A percentile compares a stretch with the other conserved stretches of the same genome.
These are phyloP conservation scores for Scytalidium lignicola DNA, from an alignment of 2,329 filamentous ascomycete genomes.

Conservation along the genomic window DNA sequence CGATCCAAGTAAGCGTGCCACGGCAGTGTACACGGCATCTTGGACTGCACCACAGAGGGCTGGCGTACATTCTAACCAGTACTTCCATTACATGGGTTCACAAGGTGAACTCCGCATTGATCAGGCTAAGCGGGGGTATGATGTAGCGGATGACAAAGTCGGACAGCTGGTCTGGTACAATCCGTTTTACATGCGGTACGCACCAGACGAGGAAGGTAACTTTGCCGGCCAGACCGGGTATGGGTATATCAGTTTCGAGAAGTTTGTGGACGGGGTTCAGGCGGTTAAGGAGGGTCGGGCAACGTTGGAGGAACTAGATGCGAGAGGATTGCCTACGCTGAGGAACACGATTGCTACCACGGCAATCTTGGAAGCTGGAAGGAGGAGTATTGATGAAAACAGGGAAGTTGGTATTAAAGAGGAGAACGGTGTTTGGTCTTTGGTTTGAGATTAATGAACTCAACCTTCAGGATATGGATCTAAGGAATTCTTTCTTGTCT, in stretches of 20 bases:
- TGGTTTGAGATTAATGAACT: too few species aligned
- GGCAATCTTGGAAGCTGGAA: slow-evolving; percentile 83
- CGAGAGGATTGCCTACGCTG: slow-evolving; percentile 76
- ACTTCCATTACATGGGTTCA: slow-evolving; percentile 89
- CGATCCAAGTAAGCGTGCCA: slow-evolving; percentile 66
- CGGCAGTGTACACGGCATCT: slow-evolving; percentile 86
- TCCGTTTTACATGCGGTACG: slow-evolving; percentile 93
- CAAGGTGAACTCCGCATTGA: slow-evolving; percentile 84
- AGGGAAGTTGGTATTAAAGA: slow-evolving; percentile 70
- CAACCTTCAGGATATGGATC: too few species aligned
- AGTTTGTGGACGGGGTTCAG: slow-evolving; percentile 85
- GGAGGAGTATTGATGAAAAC: slow-evolving; percentile 77
- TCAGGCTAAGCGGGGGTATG: slow-evolving; percentile 91
- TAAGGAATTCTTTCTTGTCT: too few species aligned
- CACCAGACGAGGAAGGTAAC: slow-evolving; percentile 90
- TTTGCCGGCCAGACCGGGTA: slow-evolving; percentile 89
- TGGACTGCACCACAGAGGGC: slow-evolving; percentile 93
- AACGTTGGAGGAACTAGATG: slow-evolving; percentile 71
- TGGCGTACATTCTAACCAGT: slow-evolving; percentile 94
- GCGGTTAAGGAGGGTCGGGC: slow-evolving; percentile 69
- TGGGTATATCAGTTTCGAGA: slow-evolving; percentile 91
- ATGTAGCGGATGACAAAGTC: slow-evolving; percentile 76
- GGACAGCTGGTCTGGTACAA: slow-evolving; percentile 80
- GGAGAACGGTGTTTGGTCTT: slow-evolving; percentile 60
- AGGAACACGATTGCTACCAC: slow-evolving; percentile 88